Percentiles rank a stretch among this genome's conserved stretches.
Evolutionary conservation across 139 green algal species (phyloP).

Genomic region (Chlamydomonas urium): DNA sequence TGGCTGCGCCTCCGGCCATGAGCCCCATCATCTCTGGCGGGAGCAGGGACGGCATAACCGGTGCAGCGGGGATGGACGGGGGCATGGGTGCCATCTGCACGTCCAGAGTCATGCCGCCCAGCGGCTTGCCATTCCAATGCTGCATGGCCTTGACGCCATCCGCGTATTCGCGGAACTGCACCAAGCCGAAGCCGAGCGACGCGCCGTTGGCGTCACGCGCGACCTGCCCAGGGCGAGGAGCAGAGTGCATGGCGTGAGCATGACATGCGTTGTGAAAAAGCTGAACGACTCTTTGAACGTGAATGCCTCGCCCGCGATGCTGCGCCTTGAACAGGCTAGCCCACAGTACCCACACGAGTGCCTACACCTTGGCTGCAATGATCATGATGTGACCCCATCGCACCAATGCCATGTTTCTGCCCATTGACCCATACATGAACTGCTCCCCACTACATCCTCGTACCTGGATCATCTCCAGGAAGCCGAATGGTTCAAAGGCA

Average conservation of each 20-base stretch:
- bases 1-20: background rate
- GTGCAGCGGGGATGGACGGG: background rate
- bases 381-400: too few species aligned
- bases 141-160: slow-evolving; percentile 25
- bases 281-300: too few species aligned
- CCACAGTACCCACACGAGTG: too few species aligned
- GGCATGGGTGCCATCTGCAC: slow-evolving; percentile 4
- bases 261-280: too few species aligned
- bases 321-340: too few species aligned
- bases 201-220: slow-evolving; percentile 12
- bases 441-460: too few species aligned
- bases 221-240: slow-evolving; percentile 1
- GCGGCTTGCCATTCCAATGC: slow-evolving; percentile 8
- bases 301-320: too few species aligned
- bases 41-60: too few species aligned
- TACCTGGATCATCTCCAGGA: slow-evolving; percentile 14
- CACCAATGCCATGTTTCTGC: too few species aligned
- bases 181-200: slow-evolving; percentile 21
- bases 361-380: too few species aligned
- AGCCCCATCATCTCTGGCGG: slow-evolving; percentile 1
- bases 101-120: background rate
- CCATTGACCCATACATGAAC: too few species aligned
- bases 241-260: too few species aligned
- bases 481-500: slow-evolving; percentile 12
- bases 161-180: slow-evolving; percentile 21